phyloP scores from a whole-genome alignment of 73 alveolate genomes.

The Tetrahymena malaccensis region DNA sequence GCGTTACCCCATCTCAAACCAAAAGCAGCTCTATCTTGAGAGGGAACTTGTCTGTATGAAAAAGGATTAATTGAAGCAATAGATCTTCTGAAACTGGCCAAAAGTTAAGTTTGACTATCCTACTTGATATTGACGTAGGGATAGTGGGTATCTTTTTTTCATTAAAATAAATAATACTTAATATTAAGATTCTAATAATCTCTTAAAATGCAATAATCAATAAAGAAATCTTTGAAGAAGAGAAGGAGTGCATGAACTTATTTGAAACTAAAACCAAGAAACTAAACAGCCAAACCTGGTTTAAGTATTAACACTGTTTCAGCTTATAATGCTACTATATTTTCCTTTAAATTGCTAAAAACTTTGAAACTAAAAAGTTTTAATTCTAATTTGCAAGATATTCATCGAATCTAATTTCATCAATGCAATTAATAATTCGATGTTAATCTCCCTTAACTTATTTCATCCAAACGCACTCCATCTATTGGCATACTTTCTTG shows the following conservation, averaged over 20 bases:
- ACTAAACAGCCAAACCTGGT: background rate
- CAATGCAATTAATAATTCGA: background rate
- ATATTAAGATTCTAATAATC: background rate
- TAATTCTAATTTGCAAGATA: background rate
- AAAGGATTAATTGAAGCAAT: constrained; percentile 35
- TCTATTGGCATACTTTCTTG: background rate
- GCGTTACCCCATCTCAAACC: constrained; percentile 38
- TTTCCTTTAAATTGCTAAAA: background rate
- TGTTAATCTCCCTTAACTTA: background rate
- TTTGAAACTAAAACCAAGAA: background rate
- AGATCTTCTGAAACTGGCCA: constrained; percentile 30
- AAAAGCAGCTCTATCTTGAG: constrained; percentile 24
- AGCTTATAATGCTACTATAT: background rate
- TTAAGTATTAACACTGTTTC: no score
- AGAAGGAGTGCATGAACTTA: background rate
- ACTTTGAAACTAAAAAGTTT: background rate
- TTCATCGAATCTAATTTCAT: background rate
- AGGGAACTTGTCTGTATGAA: constrained; percentile 33
- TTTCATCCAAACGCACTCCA: background rate
- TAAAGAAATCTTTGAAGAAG: background rate
- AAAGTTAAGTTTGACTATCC: constrained; percentile 12
- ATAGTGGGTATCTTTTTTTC: constrained; percentile 15
- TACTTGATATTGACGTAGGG: constrained; percentile 32
- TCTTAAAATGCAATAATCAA: background rate
- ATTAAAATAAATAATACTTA: background rate